Base-by-base conservation (phyloP, 1,284 basidiomycete species). In the Moesziomyces sp. region DNA sequence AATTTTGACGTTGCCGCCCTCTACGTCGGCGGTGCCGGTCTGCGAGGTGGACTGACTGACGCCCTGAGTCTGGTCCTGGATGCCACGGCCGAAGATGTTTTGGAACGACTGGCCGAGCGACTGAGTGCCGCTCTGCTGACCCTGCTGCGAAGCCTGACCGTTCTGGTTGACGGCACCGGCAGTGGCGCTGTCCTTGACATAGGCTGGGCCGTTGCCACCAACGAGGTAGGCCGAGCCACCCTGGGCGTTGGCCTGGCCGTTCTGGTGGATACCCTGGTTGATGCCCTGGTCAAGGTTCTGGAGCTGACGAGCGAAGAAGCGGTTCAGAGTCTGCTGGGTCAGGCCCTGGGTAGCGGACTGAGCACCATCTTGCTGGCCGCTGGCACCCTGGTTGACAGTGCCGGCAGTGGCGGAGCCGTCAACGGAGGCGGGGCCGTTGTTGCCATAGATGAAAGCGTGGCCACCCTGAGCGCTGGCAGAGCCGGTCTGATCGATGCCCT, bases 121-220 rank as follows among this genome's bases (percentile, higher is more conserved):
- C 60, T 69, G 66, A 16, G 66, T 63, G 14, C 55, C 66, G 52
- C 55, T 59, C 66, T 69, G 66, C 60, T 58, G 55, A 35, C 44
- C 60, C 55, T 69, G 47, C 60, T 69, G 59, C 18, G 21, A n/a
- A 56, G 59, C 56, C 45, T 58, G 50, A 16, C 59, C 60, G 48
- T 59, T 53, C 52, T 69, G 66, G 40, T 44, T 58, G 38, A 69
- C 59, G 43, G 47, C 44, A 21, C 60, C 56, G 18, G 54, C 66
- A 11, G 51, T 53, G 48, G 66, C 60, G 23, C 55, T 55, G 28
- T 54, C 43, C 42, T 61, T 55, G 52, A 69, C 52, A 48, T 59
- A 56, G 28, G 52, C 55, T 14, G 55, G 44, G 16, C 56, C 52
- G 52, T 61, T 63, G 49, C 48, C 55, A 19, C 66, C 66, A 18